These are phyloP conservation scores for Coemansia sp. DNA, from an alignment of 192 early-diverging fungal species.

Conservation along the genomic window DNA sequence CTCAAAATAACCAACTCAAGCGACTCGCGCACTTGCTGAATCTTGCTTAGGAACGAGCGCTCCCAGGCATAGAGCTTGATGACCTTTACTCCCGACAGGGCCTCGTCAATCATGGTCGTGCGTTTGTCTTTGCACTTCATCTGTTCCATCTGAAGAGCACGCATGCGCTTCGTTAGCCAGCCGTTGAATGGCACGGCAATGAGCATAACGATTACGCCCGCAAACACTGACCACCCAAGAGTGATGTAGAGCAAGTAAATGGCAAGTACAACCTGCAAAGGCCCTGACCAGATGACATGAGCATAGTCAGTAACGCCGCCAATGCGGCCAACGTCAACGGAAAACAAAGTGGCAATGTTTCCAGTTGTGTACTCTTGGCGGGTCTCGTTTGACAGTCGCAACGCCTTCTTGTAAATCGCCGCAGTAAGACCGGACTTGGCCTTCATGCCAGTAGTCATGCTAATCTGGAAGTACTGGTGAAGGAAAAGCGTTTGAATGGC, in stretches of 20 bases:
- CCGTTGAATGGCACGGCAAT: constrained; percentile 77
- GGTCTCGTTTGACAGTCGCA: constrained; percentile 71
- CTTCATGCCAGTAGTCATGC: constrained; percentile 68
- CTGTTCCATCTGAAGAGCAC: constrained; percentile 68
- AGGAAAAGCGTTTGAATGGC: constrained; percentile 72
- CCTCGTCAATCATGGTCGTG: constrained; percentile 76
- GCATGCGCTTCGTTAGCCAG: constrained; percentile 58
- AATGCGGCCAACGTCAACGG: constrained; percentile 61
- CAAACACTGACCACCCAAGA: constrained; percentile 77
- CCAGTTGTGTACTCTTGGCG: constrained; percentile 78
- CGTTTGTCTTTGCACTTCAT: constrained; percentile 82
- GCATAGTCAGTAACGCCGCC: constrained; percentile 64
- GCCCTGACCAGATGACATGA: constrained; percentile 71
- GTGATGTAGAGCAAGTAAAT: constrained; percentile 75
- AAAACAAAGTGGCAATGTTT: constrained; percentile 66
- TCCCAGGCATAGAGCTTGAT: constrained; percentile 98
- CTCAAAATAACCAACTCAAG: constrained; percentile 72
- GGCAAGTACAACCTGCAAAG: constrained; percentile 72
- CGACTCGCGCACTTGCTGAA: constrained; percentile 63
- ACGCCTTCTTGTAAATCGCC: constrained; percentile 81
- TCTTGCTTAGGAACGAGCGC: constrained; percentile 63
- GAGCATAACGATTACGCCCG: constrained; percentile 80
- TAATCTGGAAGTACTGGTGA: constrained; percentile 85
- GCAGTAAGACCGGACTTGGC: constrained; percentile 67
- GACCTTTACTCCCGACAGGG: constrained; percentile 86